Conservation (phyloP, 2,329 filamentous ascomycete genomes). For the Balansia obtecta region DNA sequence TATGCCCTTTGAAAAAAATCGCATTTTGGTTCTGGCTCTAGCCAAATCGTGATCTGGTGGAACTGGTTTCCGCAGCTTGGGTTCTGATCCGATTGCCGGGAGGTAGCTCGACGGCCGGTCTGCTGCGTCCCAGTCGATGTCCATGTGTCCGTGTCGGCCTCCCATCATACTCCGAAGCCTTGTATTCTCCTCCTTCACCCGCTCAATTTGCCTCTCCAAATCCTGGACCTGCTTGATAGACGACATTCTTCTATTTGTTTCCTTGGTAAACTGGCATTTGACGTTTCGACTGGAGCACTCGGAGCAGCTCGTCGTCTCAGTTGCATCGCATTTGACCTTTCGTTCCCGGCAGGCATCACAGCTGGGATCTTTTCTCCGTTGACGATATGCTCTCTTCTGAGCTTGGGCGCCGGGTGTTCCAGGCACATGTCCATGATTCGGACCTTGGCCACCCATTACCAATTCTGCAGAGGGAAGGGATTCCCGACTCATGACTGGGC, state of each 20-base stretch:
- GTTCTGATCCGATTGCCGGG: slow-evolving; percentile 53
- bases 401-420: slow-evolving; percentile 42
- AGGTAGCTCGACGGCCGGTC: slow-evolving; percentile 43
- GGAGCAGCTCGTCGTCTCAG: slow-evolving; percentile 89
- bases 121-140: slow-evolving; percentile 32
- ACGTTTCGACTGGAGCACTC: slow-evolving; percentile 95
- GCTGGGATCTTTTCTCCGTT: slow-evolving; percentile 89
- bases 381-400: slow-evolving; percentile 88
- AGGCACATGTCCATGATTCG: slow-evolving; percentile 19
- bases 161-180: slow-evolving; percentile 55
- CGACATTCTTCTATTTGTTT: slow-evolving; percentile 96
- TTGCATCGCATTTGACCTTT: slow-evolving; percentile 86
- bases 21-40: slow-evolving; percentile 59
- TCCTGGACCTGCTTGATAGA: slow-evolving; percentile 99
- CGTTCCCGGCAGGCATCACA: slow-evolving; percentile 91
- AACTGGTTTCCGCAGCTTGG: slow-evolving; percentile 49
- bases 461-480: slow-evolving; percentile 49
- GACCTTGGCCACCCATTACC: slow-evolving; percentile 39
- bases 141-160: slow-evolving; percentile 36
- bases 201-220: slow-evolving; percentile 78
- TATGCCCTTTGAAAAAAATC: slow-evolving; percentile 62
- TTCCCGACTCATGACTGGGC: slow-evolving; percentile 42
- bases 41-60: slow-evolving; percentile 56
- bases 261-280: slow-evolving; percentile 97
- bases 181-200: slow-evolving; percentile 67